These are phyloP conservation scores for Millerago galiae DNA, from an alignment of 805 yeast species.

Conservation along the genomic window DNA sequence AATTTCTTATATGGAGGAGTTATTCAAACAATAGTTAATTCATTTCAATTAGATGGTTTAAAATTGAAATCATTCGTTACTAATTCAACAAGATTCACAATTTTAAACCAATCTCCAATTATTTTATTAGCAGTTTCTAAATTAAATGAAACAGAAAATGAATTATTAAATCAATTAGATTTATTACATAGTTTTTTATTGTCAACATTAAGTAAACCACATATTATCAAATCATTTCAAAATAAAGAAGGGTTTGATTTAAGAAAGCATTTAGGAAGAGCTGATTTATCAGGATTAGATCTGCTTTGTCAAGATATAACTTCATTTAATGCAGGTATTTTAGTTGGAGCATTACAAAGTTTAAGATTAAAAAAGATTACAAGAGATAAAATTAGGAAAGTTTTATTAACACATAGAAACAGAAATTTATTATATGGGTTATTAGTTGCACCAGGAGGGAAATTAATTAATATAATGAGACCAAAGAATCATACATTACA, in stretches of 20 bases:
- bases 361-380: conserved; percentile 50
- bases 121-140: conserved; percentile 64
- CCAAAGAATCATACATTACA: conserved; percentile 75
- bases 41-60: conserved; percentile 43
- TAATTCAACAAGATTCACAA: conserved; percentile 46
- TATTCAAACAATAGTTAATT: conserved; percentile 70
- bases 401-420: conserved; percentile 41
- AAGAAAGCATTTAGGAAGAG: conserved; percentile 63
- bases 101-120: conserved; percentile 61
- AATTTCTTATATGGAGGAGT: conserved; percentile 62
- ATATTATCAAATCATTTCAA: conserved; percentile 59
- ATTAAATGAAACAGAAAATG: conserved; percentile 44
- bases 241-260: conserved; percentile 77
- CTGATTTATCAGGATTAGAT: conserved; percentile 69
- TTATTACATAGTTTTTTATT: conserved; percentile 69
- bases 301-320: conserved; percentile 50
- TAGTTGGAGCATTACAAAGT: conserved; percentile 62
- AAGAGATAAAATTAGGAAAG: conserved; percentile 51
- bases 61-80: conserved; percentile 40
- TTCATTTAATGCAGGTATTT: conserved; percentile 49
- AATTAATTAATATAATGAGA: conserved; percentile 61
- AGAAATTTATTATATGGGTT: conserved; percentile 70
- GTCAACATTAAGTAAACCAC: conserved; percentile 79
- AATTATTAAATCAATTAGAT: conserved; percentile 58
- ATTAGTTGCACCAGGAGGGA: conserved; percentile 56